Percentiles rank a stretch among this genome's conserved stretches.
Evolutionary conservation across 345 rosid species (phyloP).

Genomic region (Acer saccharum): DNA sequence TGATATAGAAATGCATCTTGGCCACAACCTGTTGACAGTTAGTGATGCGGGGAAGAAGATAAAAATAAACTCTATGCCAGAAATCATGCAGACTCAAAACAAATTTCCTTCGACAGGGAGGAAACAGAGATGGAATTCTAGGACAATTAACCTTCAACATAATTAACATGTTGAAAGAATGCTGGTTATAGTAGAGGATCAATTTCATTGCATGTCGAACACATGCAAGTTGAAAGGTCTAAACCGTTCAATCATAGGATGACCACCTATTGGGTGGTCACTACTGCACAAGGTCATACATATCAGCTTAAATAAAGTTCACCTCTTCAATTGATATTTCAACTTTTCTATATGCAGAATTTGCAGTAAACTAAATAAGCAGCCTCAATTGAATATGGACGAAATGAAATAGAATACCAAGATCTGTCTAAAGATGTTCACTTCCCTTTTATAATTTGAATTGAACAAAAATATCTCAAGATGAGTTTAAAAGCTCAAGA

Average conservation of each 20-base stretch:
- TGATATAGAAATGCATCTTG: background rate
- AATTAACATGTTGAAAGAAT: background rate
- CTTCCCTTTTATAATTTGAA: slow-evolving; percentile 1
- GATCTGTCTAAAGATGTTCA: background rate
- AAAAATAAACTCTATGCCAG: background rate
- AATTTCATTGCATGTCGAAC: background rate
- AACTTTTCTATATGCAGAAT: background rate
- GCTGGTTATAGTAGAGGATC: background rate
- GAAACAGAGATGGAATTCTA: background rate
- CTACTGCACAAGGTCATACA: too few relatives aligned
- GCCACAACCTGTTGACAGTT: background rate
- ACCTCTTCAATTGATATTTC: background rate
- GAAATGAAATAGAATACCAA: background rate
- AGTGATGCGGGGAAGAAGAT: background rate
- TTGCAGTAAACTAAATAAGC: background rate
- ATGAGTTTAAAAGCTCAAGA: background rate
- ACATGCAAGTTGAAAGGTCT: background rate
- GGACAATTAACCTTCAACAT: background rate
- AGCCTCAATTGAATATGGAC: background rate
- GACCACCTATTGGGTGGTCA: background rate
- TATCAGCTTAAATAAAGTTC: background rate
- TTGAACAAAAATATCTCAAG: background rate
- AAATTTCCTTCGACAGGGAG: background rate
- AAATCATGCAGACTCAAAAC: background rate
- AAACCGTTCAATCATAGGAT: background rate